phyloP scores from a whole-genome alignment of 305 asterid species.

The Fraxinus albicans region DNA sequence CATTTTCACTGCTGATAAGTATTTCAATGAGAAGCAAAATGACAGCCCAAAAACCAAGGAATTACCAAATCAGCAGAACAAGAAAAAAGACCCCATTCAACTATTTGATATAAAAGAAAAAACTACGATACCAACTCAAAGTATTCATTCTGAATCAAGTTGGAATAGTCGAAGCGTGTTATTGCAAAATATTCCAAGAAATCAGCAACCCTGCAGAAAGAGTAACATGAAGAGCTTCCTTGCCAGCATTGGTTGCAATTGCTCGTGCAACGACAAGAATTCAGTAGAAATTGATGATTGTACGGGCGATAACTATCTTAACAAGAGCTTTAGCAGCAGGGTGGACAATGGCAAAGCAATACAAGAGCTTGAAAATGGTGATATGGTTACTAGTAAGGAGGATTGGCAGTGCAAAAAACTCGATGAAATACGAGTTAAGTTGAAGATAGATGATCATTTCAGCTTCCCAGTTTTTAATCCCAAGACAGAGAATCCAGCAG shows the following conservation, averaged over 20 bases:
- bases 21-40: slow-evolving; percentile 34
- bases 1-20: slow-evolving; percentile 47
- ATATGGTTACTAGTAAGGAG: slow-evolving; percentile 15
- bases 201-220: slow-evolving; percentile 33
- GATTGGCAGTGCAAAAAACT: slow-evolving; percentile 23
- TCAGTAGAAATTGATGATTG: slow-evolving; percentile 47
- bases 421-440: slow-evolving; percentile 29
- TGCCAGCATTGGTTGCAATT: slow-evolving; percentile 58
- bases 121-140: slow-evolving; percentile 32
- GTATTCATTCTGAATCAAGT: slow-evolving; percentile 65
- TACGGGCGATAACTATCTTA: slow-evolving; percentile 16
- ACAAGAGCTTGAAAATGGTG: slow-evolving; percentile 17
- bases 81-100: slow-evolving; percentile 33
- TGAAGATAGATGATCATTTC: slow-evolving; percentile 28
- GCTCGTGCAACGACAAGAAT: slow-evolving; percentile 56
- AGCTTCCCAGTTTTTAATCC: slow-evolving; percentile 38
- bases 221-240: slow-evolving; percentile 53
- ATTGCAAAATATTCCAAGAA: slow-evolving; percentile 35
- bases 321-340: slow-evolving; percentile 6
- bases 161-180: slow-evolving; percentile 63
- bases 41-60: slow-evolving; percentile 17
- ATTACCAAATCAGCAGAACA: slow-evolving; percentile 13
- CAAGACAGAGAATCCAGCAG: slow-evolving; percentile 23
- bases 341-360: slow-evolving; percentile 24
- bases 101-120: slow-evolving; percentile 28